Conservation (phyloP, 306 rosid genomes). For the Vicia faba region DNA sequence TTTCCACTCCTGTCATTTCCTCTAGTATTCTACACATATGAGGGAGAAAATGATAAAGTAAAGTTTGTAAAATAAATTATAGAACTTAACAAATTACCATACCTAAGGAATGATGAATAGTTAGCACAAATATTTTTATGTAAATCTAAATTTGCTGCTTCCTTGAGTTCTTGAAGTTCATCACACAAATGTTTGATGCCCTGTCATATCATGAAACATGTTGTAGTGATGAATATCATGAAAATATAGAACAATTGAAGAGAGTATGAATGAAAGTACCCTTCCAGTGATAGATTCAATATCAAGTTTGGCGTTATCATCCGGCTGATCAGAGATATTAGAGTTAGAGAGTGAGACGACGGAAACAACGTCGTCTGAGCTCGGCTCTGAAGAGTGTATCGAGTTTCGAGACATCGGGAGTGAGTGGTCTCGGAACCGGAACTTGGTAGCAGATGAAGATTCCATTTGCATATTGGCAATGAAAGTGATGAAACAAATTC, state of each 20-base stretch:
- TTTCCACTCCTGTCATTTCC: constrained; percentile 55
- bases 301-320: constrained; percentile 39
- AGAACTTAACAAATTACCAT: not conserved
- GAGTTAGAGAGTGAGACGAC: constrained; percentile 39
- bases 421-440: constrained; percentile 67
- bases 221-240: not conserved
- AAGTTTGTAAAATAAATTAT: not conserved
- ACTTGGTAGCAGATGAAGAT: constrained; percentile 48
- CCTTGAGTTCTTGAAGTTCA: constrained; percentile 76
- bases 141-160: constrained; percentile 64
- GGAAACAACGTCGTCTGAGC: constrained; percentile 45
- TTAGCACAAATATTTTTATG: constrained; percentile 55
- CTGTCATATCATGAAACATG: constrained; percentile 35
- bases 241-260: not conserved
- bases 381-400: constrained; percentile 43
- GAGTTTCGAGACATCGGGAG: constrained; percentile 48
- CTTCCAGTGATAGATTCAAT: constrained; percentile 75
- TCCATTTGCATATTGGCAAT: constrained; percentile 48
- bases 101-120: constrained; percentile 68
- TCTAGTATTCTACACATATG: constrained; percentile 56
- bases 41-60: not conserved
- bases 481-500: constrained; percentile 8
- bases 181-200: constrained; percentile 83
- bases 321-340: constrained; percentile 25
- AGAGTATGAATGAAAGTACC: constrained; percentile 33